phyloP scores from a whole-genome alignment of 108 stramenopile genomes.

The Cyclotella sp. region DNA sequence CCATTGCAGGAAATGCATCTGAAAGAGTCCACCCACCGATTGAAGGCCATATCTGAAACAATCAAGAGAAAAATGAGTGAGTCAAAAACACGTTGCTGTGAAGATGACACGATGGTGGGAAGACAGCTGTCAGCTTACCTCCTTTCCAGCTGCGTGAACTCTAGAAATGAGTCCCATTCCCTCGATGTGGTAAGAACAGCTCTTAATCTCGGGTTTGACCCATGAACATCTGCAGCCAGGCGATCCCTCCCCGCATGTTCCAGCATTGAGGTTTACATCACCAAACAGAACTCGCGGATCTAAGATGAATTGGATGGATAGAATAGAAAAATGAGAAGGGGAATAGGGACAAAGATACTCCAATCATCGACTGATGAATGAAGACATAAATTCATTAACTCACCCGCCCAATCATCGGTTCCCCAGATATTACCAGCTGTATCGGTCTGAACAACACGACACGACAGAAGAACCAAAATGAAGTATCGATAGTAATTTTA shows the following conservation, averaged over 20 bases:
- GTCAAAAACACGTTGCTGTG: background rate
- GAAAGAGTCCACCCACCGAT: slow-evolving; percentile 47
- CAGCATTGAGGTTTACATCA: slow-evolving; percentile 5
- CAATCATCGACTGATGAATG: background rate
- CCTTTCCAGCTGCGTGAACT: slow-evolving; percentile 16
- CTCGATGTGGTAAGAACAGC: slow-evolving; percentile 16
- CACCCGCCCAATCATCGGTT: slow-evolving; percentile 41
- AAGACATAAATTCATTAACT: background rate
- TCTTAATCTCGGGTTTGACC: slow-evolving; percentile 5
- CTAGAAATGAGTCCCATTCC: slow-evolving; percentile 16
- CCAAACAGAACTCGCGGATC: slow-evolving; percentile 24
- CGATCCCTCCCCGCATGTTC: slow-evolving; percentile 8
- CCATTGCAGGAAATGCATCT: slow-evolving; percentile 40
- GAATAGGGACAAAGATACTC: background rate
- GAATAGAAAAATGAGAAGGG: background rate
- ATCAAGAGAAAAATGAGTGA: slow-evolving; percentile 10
- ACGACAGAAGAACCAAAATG: background rate
- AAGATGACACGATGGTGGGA: no score
- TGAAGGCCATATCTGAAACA: slow-evolving; percentile 32
- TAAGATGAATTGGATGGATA: background rate
- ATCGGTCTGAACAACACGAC: slow-evolving; percentile 15
- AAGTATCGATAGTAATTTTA: background rate
- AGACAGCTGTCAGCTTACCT: no score
- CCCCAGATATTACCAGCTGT: slow-evolving; percentile 37
- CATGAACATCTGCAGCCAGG: slow-evolving; percentile 41